Base-by-base conservation (phyloP, 495 filamentous ascomycete genomes). In the Mycothermus thermophilus region DNA sequence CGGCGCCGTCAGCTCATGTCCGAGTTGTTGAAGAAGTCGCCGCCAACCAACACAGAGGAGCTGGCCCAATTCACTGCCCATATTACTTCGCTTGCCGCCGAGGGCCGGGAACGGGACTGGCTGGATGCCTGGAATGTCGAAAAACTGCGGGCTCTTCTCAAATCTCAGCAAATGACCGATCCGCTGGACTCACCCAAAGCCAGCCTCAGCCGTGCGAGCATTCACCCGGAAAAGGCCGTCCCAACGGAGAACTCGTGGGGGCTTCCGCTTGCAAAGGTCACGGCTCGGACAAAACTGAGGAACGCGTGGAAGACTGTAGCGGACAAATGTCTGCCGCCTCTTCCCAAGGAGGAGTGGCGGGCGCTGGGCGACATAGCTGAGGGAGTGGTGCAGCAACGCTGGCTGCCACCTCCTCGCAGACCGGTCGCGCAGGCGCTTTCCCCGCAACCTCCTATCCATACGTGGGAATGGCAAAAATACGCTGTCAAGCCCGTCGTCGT, bases 161-260 rank as follows among this genome's bases (percentile, higher is more conserved):
- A n/a, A n/a, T n/a, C n/a, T n/a, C n/a, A n/a, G n/a, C n/a, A n/a
- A n/a, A n/a, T n/a, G n/a, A n/a, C n/a, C n/a, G n/a, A n/a, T n/a
- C n/a, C n/a, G n/a, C n/a, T n/a, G n/a, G n/a, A n/a, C n/a, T n/a
- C 51, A 24, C 60, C 60, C 1, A 45, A 30, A 12, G n/a, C n/a
- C n/a, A n/a, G n/a, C n/a, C n/a, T n/a, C n/a, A n/a, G n/a, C n/a
- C n/a, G n/a, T n/a, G n/a, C n/a, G n/a, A n/a, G n/a, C n/a, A n/a
- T n/a, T n/a, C n/a, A n/a, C n/a, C 71, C 77, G 1, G 46, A 51
- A 2, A 62, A 38, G 2, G 7, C 54, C n/a, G 35, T 84, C 16
- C 80, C 79, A 0, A 57, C 58, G 13, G 51, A 57, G 31, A 81
- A 82, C 45, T 62, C 56, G 15, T 93, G 82, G 75, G 70, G 68